A percentile compares a stretch with the other conserved stretches of the same genome.
These are phyloP conservation scores for Cymbidium sinense DNA, from an alignment of 106 monocot species.

Conservation along the genomic window DNA sequence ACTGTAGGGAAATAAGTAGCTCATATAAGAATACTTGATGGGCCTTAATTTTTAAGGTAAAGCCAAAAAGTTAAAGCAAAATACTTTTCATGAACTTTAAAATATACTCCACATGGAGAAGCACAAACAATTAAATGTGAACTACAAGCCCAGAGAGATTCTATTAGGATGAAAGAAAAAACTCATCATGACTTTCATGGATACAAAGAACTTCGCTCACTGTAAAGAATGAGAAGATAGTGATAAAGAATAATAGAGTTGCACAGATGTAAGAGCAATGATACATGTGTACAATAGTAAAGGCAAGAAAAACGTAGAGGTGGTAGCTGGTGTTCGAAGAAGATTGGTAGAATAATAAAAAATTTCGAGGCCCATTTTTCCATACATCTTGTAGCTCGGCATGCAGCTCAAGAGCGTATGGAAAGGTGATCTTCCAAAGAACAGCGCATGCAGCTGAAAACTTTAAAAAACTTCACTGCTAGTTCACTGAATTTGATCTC, in stretches of 20 bases:
- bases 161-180: neutral
- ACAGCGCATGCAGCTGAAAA: neutral
- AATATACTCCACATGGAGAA: neutral
- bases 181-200: neutral
- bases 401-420: neutral
- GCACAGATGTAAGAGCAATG: neutral
- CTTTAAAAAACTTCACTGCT: neutral
- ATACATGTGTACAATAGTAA: neutral
- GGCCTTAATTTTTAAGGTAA: neutral
- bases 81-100: neutral
- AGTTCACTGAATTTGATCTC: neutral
- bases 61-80: neutral
- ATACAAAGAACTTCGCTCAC: neutral
- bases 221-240: neutral
- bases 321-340: neutral
- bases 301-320: neutral
- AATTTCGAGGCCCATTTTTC: neutral
- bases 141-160: neutral
- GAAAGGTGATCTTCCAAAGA: neutral
- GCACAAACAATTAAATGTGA: neutral
- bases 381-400: neutral
- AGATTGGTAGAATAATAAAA: neutral
- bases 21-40: constrained; percentile 6
- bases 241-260: neutral
- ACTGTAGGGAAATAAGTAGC: constrained; percentile 19